These are phyloP conservation scores for Microcos paniculata DNA, from an alignment of 345 rosid genomes.

Conservation along the genomic window DNA sequence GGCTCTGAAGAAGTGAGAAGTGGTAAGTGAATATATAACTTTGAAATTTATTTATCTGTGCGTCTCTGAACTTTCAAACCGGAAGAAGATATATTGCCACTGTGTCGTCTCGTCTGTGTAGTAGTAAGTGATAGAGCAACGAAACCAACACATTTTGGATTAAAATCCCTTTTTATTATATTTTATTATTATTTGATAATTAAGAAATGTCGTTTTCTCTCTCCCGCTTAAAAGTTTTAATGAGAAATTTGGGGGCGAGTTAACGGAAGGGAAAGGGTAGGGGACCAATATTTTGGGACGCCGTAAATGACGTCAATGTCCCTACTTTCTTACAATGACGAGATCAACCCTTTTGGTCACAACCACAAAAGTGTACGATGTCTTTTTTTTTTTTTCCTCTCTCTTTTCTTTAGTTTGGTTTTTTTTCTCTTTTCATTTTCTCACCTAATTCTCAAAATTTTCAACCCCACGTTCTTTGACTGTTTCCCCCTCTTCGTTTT, in stretches of 20 bases:
- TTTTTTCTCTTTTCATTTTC: not conserved
- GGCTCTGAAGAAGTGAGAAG: not conserved
- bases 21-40: no score
- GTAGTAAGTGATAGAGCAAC: constrained; percentile 9
- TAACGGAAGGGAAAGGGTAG: constrained; percentile 4
- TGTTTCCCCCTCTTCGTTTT: not conserved
- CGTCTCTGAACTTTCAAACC: not conserved
- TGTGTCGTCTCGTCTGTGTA: not conserved
- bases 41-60: not conserved
- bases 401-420: not conserved
- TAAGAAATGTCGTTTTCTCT: constrained; percentile 19
- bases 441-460: not conserved
- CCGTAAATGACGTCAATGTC: constrained; percentile 19
- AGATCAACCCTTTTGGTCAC: constrained; percentile 6
- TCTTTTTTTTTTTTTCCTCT: not conserved
- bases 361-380: not conserved
- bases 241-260: not conserved
- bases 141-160: not conserved
- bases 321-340: not conserved
- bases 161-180: not conserved
- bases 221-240: constrained; percentile 16
- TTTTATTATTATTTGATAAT: not conserved
- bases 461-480: not conserved
- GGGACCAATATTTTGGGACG: not conserved
- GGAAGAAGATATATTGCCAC: not conserved